Percentiles rank a stretch among this genome's conserved stretches.
Evolutionary conservation across 1,284 basidiomycete genomes (phyloP).

Genomic region (Pseudozyma pruni): DNA sequence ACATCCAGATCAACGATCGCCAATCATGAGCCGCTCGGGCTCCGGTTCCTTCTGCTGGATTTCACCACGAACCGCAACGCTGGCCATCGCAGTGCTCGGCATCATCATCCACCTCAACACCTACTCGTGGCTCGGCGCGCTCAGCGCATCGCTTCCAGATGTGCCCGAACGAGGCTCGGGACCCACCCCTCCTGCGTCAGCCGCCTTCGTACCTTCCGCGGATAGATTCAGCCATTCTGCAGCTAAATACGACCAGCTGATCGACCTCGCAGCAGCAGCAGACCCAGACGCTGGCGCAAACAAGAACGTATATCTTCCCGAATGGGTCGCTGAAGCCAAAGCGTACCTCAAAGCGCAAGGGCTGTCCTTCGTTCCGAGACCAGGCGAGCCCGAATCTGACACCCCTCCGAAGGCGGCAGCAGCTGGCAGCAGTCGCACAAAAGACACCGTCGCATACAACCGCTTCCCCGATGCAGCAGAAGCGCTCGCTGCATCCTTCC

Average conservation of each 20-base stretch:
- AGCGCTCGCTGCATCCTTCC: neutral
- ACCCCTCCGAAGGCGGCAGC: neutral
- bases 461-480: constrained; percentile 10
- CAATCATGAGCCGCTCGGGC: constrained; percentile 6
- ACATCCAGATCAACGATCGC: constrained; percentile 12
- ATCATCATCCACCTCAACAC: constrained; percentile 51
- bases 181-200: constrained; percentile 7
- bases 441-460: neutral
- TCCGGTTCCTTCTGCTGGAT: constrained; percentile 30
- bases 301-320: constrained; percentile 22
- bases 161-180: constrained; percentile 29
- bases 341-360: constrained; percentile 48
- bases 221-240: constrained; percentile 28
- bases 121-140: constrained; percentile 42
- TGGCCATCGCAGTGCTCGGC: constrained; percentile 53
- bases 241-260: constrained; percentile 15
- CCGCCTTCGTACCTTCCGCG: constrained; percentile 8
- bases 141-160: constrained; percentile 42
- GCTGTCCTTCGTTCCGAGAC: constrained; percentile 14
- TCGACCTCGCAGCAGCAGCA: constrained; percentile 12
- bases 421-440: neutral
- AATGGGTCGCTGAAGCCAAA: constrained; percentile 44
- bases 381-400: neutral
- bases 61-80: constrained; percentile 48
- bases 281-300: constrained; percentile 1